Evolutionary conservation across 2,329 filamentous ascomycete species (phyloP).

Genomic region (Malbranchea zuffiana): DNA sequence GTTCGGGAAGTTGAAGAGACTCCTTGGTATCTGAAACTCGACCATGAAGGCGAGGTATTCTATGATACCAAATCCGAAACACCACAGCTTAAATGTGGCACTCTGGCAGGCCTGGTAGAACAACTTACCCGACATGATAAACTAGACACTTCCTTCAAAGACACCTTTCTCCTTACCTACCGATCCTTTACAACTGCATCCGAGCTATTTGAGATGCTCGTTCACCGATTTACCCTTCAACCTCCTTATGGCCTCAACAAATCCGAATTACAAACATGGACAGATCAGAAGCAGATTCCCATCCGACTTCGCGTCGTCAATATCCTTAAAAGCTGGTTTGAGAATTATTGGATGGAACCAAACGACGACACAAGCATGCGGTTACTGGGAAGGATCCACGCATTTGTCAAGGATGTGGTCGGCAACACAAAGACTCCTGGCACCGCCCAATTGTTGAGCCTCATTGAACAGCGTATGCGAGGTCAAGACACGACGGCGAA

Average conservation of each 20-base stretch:
- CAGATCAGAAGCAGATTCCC: conserved; percentile 87
- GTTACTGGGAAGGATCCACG: conserved; percentile 77
- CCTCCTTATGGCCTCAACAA: conserved; percentile 70
- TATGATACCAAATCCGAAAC: conserved; percentile 75
- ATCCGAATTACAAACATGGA: conserved; percentile 74
- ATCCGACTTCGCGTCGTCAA: conserved; percentile 95
- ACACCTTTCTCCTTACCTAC: conserved; percentile 94
- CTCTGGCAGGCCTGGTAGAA: conserved; percentile 78
- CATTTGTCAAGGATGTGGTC: conserved; percentile 83
- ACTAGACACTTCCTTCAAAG: conserved; percentile 89
- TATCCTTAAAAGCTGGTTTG: conserved; percentile 96
- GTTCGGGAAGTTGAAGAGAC: conserved; percentile 26
- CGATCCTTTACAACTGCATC: conserved; percentile 83
- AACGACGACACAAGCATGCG: conserved; percentile 73
- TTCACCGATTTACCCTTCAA: conserved; percentile 84
- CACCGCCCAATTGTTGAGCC: conserved; percentile 68
- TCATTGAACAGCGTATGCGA: conserved; percentile 76
- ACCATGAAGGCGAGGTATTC: conserved; percentile 78
- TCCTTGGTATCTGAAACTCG: conserved; percentile 69
- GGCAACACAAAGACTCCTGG: conserved; percentile 90
- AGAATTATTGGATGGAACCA: conserved; percentile 98
- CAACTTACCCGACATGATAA: conserved; percentile 94
- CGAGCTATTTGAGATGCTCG: conserved; percentile 85
- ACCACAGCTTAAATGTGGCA: conserved; percentile 75
- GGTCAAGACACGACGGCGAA: conserved; percentile 82